Evolutionary conservation across 2,329 filamentous ascomycete species (phyloP).

Genomic region (Fusarium tjaetaba): DNA sequence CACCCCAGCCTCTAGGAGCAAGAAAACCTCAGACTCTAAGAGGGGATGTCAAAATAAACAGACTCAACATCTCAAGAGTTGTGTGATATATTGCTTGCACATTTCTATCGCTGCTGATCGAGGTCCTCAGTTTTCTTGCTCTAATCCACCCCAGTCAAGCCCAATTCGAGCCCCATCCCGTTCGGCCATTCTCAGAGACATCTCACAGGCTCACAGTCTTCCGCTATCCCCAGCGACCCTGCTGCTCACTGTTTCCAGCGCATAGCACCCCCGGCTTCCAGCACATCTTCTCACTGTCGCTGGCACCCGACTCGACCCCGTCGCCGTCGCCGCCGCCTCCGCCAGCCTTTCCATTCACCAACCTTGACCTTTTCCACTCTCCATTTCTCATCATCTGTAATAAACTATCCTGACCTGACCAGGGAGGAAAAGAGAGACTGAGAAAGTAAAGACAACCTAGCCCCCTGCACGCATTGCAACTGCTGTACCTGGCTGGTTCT

Average conservation of each 20-base stretch:
- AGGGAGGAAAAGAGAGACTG: slow-evolving; percentile 1
- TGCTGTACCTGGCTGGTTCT: slow-evolving; percentile 23
- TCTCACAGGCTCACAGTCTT: slow-evolving; percentile 25
- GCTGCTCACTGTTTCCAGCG: slow-evolving; percentile 36
- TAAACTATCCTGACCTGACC: slow-evolving; percentile 4
- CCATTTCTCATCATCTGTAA: slow-evolving; percentile 13
- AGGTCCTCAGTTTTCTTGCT: background rate
- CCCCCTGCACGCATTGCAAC: slow-evolving; percentile 26
- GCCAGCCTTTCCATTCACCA: slow-evolving; percentile 28
- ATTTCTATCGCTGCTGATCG: background rate
- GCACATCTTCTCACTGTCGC: slow-evolving; percentile 23
- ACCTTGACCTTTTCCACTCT: slow-evolving; percentile 10
- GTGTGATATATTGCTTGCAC: background rate
- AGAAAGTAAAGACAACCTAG: slow-evolving; percentile 8
- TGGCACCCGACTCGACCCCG: slow-evolving; percentile 7
- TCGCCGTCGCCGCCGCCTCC: background rate
- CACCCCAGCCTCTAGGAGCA: slow-evolving; percentile 25
- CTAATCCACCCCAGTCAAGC: slow-evolving; percentile 41
- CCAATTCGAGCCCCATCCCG: slow-evolving; percentile 34
- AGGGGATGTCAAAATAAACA: background rate
- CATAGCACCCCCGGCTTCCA: slow-evolving; percentile 30
- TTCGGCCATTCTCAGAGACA: slow-evolving; percentile 22
- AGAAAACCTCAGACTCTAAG: background rate
- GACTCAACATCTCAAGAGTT: fast-evolving
- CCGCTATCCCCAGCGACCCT: slow-evolving; percentile 27